These are phyloP conservation scores for Botrytis byssoidea DNA, from an alignment of 2,329 filamentous ascomycete genomes.

Conservation along the genomic window DNA sequence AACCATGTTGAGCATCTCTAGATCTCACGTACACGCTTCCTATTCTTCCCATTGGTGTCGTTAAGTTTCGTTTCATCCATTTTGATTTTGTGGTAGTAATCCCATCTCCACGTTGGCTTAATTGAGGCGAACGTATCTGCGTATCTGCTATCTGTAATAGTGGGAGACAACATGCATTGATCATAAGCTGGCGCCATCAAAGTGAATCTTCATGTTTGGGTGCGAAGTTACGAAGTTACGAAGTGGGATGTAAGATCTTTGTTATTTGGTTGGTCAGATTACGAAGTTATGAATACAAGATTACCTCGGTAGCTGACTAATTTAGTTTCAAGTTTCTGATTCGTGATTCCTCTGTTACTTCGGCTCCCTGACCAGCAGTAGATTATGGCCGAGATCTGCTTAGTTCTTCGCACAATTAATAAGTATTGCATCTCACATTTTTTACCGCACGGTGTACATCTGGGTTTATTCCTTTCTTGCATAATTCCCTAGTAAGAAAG, in stretches of 20 bases:
- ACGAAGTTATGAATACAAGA: slow-evolving; percentile 7
- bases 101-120: background rate
- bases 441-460: background rate
- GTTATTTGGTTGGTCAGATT: slow-evolving; percentile 20
- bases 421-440: background rate
- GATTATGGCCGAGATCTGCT: background rate
- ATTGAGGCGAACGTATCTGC: background rate
- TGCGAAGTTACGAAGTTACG: background rate
- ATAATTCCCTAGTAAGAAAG: background rate
- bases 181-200: slow-evolving; percentile 11
- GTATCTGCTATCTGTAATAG: background rate
- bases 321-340: background rate
- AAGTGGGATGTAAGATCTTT: slow-evolving; percentile 12
- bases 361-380: slow-evolving; percentile 6
- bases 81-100: background rate
- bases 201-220: background rate
- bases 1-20: background rate
- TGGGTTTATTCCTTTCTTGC: background rate
- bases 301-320: slow-evolving; percentile 16
- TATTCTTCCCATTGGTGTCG: background rate
- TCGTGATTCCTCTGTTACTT: background rate
- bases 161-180: slow-evolving; percentile 7
- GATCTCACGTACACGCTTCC: background rate
- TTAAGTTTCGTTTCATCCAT: slow-evolving; percentile 10
- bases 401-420: background rate